phyloP scores from a whole-genome alignment of 495 filamentous ascomycete species.

The Friedmanniomyces simplex region DNA sequence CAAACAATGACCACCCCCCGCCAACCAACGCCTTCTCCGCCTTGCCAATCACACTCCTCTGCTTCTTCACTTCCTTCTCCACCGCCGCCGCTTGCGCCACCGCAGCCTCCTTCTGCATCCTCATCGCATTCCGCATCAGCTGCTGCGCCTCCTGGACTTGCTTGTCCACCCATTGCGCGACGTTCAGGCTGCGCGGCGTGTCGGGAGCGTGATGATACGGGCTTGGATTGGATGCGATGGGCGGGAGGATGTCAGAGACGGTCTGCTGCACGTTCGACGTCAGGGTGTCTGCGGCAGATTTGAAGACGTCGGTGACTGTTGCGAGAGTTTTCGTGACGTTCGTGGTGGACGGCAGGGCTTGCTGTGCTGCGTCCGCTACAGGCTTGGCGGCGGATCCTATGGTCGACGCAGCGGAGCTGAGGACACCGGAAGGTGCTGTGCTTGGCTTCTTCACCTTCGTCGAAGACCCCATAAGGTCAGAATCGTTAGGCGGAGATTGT shows the following conservation, averaged over 20 bases:
- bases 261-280: no score
- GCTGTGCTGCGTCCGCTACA: no score
- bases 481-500: no score
- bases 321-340: no score
- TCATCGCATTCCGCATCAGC: neutral
- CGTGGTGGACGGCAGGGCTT: no score
- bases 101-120: neutral
- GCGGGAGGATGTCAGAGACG: neutral
- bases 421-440: no score
- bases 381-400: neutral
- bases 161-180: neutral
- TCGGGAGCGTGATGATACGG: constrained; percentile 6
- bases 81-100: neutral
- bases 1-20: no score
- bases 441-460: no score
- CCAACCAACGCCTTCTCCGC: no score
- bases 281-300: no score
- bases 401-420: neutral
- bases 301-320: no score
- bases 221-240: neutral
- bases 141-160: constrained; percentile 2
- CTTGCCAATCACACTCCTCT: neutral
- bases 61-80: constrained; percentile 2
- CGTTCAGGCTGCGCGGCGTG: neutral
- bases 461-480: no score